Base-by-base conservation (phyloP, 305 asterid species). In the Nicotiana rustica region DNA sequence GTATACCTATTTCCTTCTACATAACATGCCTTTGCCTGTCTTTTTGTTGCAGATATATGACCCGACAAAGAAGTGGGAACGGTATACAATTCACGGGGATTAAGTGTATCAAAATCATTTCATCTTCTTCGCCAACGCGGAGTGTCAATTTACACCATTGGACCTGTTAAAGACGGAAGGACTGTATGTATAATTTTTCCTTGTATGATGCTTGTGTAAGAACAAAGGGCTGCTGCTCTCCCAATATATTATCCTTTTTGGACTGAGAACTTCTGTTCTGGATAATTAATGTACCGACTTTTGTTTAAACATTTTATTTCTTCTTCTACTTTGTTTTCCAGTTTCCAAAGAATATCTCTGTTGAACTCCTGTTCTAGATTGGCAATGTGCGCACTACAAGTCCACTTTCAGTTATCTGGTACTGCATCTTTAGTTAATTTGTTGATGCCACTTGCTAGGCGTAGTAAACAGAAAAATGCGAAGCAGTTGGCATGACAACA, bases 1-100 rank as follows among this genome's bases (percentile, higher is more conserved):
- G 61, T 66, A 55, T 68, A 29, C n/a, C 65, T 59, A 47, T 47
- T 80, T 67, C 77, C 70, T 86, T 65, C 55, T 71, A 25, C 78
- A 15, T 70, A 70, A 70, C 12, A 44, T 44, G 78, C 36, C 31
- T 7, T 47, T 73, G 12, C 8, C 59, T 73, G 79, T 73, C 79
- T 25, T 56, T 47, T 65, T 52, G 12, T 77, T 85, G 87, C 92
- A 92, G 95, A 92, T 91, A 87, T 92, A 92, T 13, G 97, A 92
- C 80, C 97, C 95, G n/a, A 92, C 94, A 8, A 91, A 71, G 90
- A 91, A 92, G 82, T 92, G 94, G 94, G 93, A 91, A 77, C 89
- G 95, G 7, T 92, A 92, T 65, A 92, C 97, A 29, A 92, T 91
- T 77, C 97, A 92, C 64, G 97, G 97, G 67, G 91, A 92, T 86